Conservation (phyloP, 2,329 filamentous ascomycete genomes). For the Thelonectria blattea region DNA sequence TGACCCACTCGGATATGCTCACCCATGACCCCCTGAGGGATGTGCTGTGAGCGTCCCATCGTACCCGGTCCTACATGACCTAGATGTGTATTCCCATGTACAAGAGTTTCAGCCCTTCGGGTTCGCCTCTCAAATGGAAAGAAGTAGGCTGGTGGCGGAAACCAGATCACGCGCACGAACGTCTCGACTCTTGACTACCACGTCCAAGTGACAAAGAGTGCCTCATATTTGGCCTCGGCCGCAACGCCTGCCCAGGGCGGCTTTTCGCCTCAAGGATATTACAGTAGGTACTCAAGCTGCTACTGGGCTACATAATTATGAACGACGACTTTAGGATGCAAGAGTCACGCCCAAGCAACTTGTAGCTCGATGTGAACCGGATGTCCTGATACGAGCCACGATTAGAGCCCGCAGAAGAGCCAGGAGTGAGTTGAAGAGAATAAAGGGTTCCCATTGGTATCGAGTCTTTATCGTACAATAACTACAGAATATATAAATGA, state of each 20-base stretch:
- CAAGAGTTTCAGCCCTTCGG: neutral
- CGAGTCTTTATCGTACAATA: no score
- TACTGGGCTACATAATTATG: constrained; percentile 3
- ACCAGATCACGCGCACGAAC: constrained; percentile 24
- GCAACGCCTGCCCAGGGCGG: constrained; percentile 17
- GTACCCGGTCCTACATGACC: neutral
- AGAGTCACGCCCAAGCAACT: neutral
- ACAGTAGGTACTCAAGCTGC: constrained; percentile 13
- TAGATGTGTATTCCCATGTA: neutral
- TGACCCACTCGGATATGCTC: constrained; percentile 44
- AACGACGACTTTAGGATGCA: constrained; percentile 11
- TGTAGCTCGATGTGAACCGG: neutral
- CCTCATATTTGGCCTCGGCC: constrained; percentile 43
- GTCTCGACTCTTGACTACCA: constrained; percentile 45
- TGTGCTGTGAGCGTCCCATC: neutral
- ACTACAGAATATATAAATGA: no score
- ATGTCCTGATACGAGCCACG: neutral
- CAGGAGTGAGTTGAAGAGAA: neutral
- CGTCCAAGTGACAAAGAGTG: constrained; percentile 41
- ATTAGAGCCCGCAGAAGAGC: neutral
- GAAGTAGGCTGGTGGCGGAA: neutral
- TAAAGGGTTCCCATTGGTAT: no score
- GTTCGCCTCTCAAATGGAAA: neutral
- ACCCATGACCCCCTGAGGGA: constrained; percentile 41
- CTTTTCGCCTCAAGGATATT: constrained; percentile 13